Percentiles rank a stretch among this genome's conserved stretches.
phyloP scores from a whole-genome alignment of 164 flowering plant species.

The Euptelea pleiosperma region DNA sequence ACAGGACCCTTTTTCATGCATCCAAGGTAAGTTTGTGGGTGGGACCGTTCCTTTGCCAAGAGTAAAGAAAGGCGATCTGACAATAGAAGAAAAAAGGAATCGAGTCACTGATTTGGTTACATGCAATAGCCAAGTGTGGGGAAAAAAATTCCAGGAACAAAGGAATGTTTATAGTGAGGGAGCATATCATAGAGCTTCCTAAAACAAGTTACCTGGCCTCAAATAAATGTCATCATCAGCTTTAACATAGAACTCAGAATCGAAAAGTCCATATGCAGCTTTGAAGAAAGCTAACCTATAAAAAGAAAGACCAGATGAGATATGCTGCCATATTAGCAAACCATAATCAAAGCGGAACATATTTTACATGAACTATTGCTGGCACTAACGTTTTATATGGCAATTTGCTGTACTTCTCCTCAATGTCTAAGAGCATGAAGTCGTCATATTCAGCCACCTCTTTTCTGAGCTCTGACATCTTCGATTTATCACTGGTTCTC shows the following conservation, averaged over 20 bases:
- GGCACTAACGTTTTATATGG: constrained; percentile 92
- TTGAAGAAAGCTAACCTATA: constrained; percentile 80
- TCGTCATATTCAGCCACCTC: constrained; percentile 85
- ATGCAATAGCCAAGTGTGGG: not conserved
- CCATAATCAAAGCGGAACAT: not conserved
- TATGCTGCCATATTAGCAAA: not conserved
- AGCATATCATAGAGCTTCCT: not conserved
- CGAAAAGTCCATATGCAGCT: constrained; percentile 80
- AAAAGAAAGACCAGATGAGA: constrained; percentile 2
- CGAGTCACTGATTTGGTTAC: not conserved
- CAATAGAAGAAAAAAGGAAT: constrained; percentile 11
- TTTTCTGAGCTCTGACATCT: constrained; percentile 76
- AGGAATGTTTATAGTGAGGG: not conserved
- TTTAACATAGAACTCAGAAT: constrained; percentile 91
- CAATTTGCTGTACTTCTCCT: constrained; percentile 87
- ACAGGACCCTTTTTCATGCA: constrained; percentile 96
- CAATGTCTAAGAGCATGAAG: constrained; percentile 80
- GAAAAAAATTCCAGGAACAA: not conserved
- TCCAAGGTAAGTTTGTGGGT: constrained; percentile 79
- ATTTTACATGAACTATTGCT: not conserved
- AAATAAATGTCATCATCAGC: constrained; percentile 95
- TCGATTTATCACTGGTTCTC: constrained; percentile 54
- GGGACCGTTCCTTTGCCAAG: constrained; percentile 76
- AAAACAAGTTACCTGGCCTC: constrained; percentile 62
- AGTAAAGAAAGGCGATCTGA: constrained; percentile 85